These are phyloP conservation scores for Tuber brumale DNA, from an alignment of 495 filamentous ascomycete species.

Conservation along the genomic window DNA sequence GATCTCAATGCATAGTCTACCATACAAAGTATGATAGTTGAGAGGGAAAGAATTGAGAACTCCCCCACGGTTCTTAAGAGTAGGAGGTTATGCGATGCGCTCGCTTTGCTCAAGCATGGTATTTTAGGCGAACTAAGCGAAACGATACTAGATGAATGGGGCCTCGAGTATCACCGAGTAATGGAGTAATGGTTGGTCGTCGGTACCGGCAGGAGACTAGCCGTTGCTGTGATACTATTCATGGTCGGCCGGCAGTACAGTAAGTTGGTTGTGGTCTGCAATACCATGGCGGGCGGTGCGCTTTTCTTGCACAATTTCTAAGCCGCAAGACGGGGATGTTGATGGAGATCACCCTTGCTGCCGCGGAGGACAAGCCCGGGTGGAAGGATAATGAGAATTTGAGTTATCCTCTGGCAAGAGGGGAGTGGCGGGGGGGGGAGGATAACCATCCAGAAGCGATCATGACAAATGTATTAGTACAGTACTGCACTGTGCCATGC, in stretches of 20 bases:
- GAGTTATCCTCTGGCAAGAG: neutral
- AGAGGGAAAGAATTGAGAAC: neutral
- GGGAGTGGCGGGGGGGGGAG: no score
- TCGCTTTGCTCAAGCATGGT: neutral
- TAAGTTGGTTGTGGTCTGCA: neutral
- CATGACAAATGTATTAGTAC: neutral
- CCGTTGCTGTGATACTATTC: neutral
- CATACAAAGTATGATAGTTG: neutral
- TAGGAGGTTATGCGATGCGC: neutral
- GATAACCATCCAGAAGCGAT: neutral
- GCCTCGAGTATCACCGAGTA: neutral
- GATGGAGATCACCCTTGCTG: neutral
- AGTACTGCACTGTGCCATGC: neutral
- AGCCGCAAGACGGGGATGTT: neutral
- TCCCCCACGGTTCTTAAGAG: neutral
- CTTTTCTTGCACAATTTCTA: neutral
- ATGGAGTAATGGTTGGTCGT: neutral
- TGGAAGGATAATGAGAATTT: neutral
- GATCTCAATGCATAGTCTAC: neutral
- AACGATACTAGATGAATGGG: neutral
- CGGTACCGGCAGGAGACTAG: neutral
- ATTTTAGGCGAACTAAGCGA: neutral
- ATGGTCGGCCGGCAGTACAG: neutral
- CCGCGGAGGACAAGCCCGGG: neutral
- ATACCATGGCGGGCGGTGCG: neutral